Percentiles rank a stretch among this genome's conserved stretches.
phyloP scores from a whole-genome alignment of 345 rosid species.

The Gossypium turneri region DNA sequence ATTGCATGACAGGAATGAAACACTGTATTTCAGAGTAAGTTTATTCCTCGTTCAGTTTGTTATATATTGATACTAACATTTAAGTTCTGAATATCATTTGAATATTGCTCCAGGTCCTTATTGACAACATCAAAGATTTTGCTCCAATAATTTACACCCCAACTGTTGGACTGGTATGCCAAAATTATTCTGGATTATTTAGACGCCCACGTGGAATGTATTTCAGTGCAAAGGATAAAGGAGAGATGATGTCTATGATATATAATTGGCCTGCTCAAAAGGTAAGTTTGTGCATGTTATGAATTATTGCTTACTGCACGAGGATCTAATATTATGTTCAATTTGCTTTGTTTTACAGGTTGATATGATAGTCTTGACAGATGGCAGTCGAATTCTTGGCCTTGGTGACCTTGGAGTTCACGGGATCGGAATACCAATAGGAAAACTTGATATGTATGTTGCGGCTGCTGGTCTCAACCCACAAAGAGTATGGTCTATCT shows the following conservation, averaged over 20 bases:
- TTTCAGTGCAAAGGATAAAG: slow-evolving; percentile 97
- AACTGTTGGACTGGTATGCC: slow-evolving; percentile 94
- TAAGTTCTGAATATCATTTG: background rate
- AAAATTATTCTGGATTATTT: slow-evolving; percentile 92
- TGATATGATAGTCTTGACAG: slow-evolving; percentile 97
- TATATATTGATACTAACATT: slow-evolving; percentile 5
- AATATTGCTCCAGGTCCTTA: slow-evolving; percentile 65
- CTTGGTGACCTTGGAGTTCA: slow-evolving; percentile 99
- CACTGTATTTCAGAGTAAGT: slow-evolving; percentile 80
- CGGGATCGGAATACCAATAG: slow-evolving; percentile 95
- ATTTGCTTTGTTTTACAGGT: slow-evolving; percentile 44
- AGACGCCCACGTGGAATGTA: slow-evolving; percentile 99
- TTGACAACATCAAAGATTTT: slow-evolving; percentile 88
- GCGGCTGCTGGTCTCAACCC: slow-evolving; percentile 98
- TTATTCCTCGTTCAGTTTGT: slow-evolving; percentile 17
- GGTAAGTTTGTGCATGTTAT: slow-evolving; percentile 34
- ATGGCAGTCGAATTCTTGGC: slow-evolving; percentile 96
- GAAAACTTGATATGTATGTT: slow-evolving; percentile 97
- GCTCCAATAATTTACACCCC: slow-evolving; percentile 96
- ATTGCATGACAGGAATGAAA: slow-evolving; percentile 97
- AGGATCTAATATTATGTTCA: slow-evolving; percentile 4
- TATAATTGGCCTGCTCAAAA: slow-evolving; percentile 87
- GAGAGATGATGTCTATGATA: slow-evolving; percentile 99
- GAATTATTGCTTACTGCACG: background rate
- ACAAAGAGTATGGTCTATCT: slow-evolving; percentile 56